Evolutionary conservation across 1,139 yeast species (phyloP), one percentile per base, ranked within the genome.

Genomic region (Hemisphaericaspora xylofermentans): DNA sequence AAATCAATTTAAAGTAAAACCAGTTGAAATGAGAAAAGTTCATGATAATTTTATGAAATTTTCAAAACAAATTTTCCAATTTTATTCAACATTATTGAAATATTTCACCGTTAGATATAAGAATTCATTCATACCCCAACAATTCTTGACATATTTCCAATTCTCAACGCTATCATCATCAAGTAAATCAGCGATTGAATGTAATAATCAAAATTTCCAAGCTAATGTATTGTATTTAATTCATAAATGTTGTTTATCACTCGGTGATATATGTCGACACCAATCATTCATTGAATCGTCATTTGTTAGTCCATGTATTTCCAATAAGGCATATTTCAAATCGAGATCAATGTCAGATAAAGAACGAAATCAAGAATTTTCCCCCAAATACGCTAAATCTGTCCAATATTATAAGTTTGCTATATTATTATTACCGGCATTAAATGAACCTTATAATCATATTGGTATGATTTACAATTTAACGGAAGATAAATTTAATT

Each of bases 401-500:
- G 57, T 78, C 16, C 69, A 71, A 46, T 72, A 69, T 49, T 78
- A 80, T 48, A 70, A 74, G 40, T 56, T 66, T 33, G 80, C 88
- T 21, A 73, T 80, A 25, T 52, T 75, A 31, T 60, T 82, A 18
- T 59, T 82, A 30, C 91, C 89, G 1, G 78, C 86, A 1, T 66
- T 80, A 43, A 84, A 84, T 43, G 88, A 82, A 50, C 81, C 88
- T 1, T 78, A 78, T 51, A 78, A 78, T 49, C 86, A 82, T 50
- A 71, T 79, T 39, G 88, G 87, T 6, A 74, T 82, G 63, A 72
- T 82, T 16, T 71, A 74, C 46, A 71, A 70, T 46, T 40, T 57
- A 10, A 49, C 61, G 16, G 71, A 63, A 36, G 66, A 67, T 38
- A 66, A 64, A 39, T 60, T 51, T 36, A 56, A 54, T 21, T 69